Evolutionary conservation across 2,329 filamentous ascomycete species (phyloP), one percentile per base, ranked within the genome.

Genomic region (Dactylellina sp.): DNA sequence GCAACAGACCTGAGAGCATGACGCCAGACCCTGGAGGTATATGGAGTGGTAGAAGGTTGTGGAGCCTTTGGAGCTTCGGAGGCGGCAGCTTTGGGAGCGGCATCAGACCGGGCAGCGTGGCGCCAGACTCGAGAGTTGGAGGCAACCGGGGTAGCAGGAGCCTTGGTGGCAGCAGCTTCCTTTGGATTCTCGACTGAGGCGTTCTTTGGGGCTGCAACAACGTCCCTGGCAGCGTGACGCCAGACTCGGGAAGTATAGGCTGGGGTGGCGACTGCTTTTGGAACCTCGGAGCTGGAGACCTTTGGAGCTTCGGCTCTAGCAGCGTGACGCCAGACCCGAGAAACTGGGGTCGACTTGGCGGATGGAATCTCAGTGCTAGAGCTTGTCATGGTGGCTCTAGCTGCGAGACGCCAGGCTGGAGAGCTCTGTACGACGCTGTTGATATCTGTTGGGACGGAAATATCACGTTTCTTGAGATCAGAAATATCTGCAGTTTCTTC

Each of bases 301-400:
- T 39, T 39, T 16, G 35, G 18, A 24, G 32, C 37, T 14, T 12
- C 35, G 16, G 50, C 50, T 24, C 32, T 40, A 9, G 50, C 50
- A 40, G 50, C 50, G 50, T 55, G 50, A 9, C 50, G 50, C 50
- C 50, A 55, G 18, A 55, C 50, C 7, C 50, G 50, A 39, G 50
- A 55, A n/a, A 24, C 14, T n/a, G 37, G n/a, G 12, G 50, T 40
- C 5, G 37, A 6, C 5, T 40, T 40, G 9, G 37, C 35, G 50
- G 50, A 24, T 7, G 16, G n/a, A 40, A 28, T 28, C 35, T 55
- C 16, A 40, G 50, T 39, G 9, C 14, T 25, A 14, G 49, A 3
- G n/a, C 49, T 35, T 24, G 49, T 37, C 25, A 39, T 55, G 20
- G 50, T 55, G 12, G 50, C 50, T 28, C 50, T 55, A 14, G 50